Percentiles rank a stretch among this genome's conserved stretches.
These are phyloP conservation scores for Selaginella tamariscina DNA, from an alignment of 75 land plant genomes.

Conservation along the genomic window DNA sequence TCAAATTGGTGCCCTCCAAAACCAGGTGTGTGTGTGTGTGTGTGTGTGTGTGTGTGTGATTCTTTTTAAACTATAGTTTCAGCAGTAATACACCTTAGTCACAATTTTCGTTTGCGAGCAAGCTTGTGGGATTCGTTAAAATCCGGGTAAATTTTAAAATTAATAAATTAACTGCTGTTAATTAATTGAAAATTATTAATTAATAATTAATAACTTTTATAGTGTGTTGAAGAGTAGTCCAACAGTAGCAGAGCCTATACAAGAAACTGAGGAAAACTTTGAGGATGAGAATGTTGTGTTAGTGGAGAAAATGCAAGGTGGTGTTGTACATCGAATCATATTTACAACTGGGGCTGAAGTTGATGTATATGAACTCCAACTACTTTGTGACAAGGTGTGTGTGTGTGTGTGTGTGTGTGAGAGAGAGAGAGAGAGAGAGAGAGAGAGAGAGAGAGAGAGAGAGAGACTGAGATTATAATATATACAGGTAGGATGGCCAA, in stretches of 20 bases:
- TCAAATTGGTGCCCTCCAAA: too few relatives aligned
- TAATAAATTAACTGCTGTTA: neutral
- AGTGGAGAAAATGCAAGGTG: constrained; percentile 54
- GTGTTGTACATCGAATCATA: constrained; percentile 57
- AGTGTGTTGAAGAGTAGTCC: constrained; percentile 44
- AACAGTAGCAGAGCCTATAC: constrained; percentile 24
- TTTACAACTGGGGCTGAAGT: constrained; percentile 74
- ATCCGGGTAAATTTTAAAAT: constrained; percentile 24
- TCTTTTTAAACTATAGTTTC: too few relatives aligned
- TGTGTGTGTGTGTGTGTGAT: too few relatives aligned
- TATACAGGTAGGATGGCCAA: constrained; percentile 90
- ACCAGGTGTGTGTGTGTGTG: too few relatives aligned
- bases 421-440: too few relatives aligned
- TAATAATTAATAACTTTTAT: constrained; percentile 10
- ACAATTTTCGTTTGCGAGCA: neutral
- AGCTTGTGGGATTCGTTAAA: constrained; percentile 28
- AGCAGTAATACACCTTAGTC: too few relatives aligned
- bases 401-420: too few relatives aligned
- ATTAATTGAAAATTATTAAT: neutral
- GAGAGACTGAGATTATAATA: neutral
- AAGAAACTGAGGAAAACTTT: constrained; percentile 42
- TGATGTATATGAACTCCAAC: constrained; percentile 75
- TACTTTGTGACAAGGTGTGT: constrained; percentile 73
- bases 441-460: neutral
- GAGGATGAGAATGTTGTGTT: constrained; percentile 46